These are phyloP conservation scores for Terfezia claveryi DNA, from an alignment of 495 filamentous ascomycete genomes.

Conservation along the genomic window DNA sequence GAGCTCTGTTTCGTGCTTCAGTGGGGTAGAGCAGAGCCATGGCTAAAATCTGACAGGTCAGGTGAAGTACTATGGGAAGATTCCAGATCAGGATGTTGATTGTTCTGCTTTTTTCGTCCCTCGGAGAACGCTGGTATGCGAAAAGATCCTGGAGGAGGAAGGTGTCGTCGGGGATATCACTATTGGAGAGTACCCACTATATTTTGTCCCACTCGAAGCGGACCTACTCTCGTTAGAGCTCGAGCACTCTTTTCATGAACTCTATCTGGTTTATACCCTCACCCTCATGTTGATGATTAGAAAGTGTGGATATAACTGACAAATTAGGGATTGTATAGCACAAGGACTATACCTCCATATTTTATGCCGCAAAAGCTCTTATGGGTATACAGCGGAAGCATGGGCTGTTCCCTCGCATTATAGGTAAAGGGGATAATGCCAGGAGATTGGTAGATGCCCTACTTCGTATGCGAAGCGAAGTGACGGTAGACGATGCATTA, in stretches of 20 bases:
- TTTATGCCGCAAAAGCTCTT: slow-evolving; percentile 70
- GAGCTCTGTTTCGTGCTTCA: too few species aligned
- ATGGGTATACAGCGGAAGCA: slow-evolving; percentile 85
- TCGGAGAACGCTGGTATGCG: slow-evolving; percentile 71
- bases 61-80: slow-evolving; percentile 63
- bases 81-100: slow-evolving; percentile 62
- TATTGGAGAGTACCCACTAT: slow-evolving; percentile 62
- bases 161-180: slow-evolving; percentile 85
- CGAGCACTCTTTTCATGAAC: slow-evolving; percentile 61
- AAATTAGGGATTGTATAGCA: slow-evolving; percentile 24
- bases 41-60: slow-evolving; percentile 38
- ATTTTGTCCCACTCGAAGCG: slow-evolving; percentile 75
- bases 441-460: slow-evolving; percentile 71
- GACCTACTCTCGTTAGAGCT: slow-evolving; percentile 84
- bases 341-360: slow-evolving; percentile 78
- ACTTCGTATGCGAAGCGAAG: slow-evolving; percentile 79
- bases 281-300: background rate
- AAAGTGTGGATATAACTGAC: slow-evolving; percentile 7
- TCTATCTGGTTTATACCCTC: slow-evolving; percentile 44
- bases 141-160: slow-evolving; percentile 78
- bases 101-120: slow-evolving; percentile 74
- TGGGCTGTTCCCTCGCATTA: slow-evolving; percentile 83
- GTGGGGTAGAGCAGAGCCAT: background rate
- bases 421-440: slow-evolving; percentile 89
- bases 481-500: slow-evolving; percentile 55